Base-by-base conservation (phyloP, 2,329 filamentous ascomycete genomes). In the Ceratocystis colombiana region DNA sequence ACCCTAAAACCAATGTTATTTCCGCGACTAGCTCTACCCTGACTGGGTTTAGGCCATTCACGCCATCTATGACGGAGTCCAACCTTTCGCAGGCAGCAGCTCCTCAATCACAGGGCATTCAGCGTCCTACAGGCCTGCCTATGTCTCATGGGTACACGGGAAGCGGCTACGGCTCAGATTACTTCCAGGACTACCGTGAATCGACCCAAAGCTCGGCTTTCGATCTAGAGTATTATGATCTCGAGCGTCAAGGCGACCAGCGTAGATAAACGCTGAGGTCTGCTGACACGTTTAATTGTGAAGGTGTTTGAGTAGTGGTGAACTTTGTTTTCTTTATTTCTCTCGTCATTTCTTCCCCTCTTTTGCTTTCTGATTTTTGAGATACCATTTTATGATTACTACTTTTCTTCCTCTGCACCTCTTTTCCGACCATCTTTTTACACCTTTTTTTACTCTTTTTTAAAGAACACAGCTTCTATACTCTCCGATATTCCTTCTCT, bases 101-200 rank as follows among this genome's bases (percentile, higher is more conserved):
- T 6, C 25, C 46, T 10, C 12, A 57, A 5, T 22, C 63, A 2
- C n/a, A 61, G 10, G 33, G 41, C 17, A 44, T 5, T 6, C 44
- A 22, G 17, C 61, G 48, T 7, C 61, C 41, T 6, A 17, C 65
- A n/a, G 48, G 44, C 22, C 15, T 48, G 12, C 73, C 74, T 46
- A 71, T 75, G 33, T 77, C 77, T 0, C 75, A 76, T 44, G 66
- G 66, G 5, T 68, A 68, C 66, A 68, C 66, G 15, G 62, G 66
- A 45, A 71, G 64, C 64, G 71, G 65, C 68, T 69, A 59, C 69
- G 69, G 66, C 68, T 69, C 59, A 25, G 70, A 48, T 70, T 70
- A 62, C 69, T 71, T 64, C 69, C 73, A 64, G 57, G 66, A 63
- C 55, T 33, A 66, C 44, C 66, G 64, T 12, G 63, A 67, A 37